These are phyloP conservation scores for Cladosporium cucumerinum DNA, from an alignment of 2,329 filamentous ascomycete genomes.

Conservation along the genomic window DNA sequence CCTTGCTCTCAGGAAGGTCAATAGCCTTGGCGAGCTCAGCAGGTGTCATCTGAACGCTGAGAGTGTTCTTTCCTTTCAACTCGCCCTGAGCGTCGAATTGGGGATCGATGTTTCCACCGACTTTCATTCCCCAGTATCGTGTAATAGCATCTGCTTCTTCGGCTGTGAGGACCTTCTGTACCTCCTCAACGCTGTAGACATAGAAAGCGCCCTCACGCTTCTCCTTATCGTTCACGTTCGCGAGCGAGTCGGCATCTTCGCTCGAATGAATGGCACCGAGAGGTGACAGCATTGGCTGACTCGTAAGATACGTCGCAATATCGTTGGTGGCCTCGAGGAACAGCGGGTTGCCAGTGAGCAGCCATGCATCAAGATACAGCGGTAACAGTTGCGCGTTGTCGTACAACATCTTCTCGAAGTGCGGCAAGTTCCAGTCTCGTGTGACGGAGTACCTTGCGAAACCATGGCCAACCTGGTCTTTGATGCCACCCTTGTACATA, in stretches of 20 bases:
- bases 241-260: slow-evolving; percentile 84
- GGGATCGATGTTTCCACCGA: slow-evolving; percentile 80
- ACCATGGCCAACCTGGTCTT: slow-evolving; percentile 74
- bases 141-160: slow-evolving; percentile 71
- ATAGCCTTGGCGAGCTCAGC: slow-evolving; percentile 72
- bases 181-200: slow-evolving; percentile 86
- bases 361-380: slow-evolving; percentile 83
- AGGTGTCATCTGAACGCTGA: slow-evolving; percentile 66
- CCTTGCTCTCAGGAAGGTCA: slow-evolving; percentile 65
- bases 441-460: slow-evolving; percentile 87
- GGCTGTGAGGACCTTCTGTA: slow-evolving; percentile 69
- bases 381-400: slow-evolving; percentile 85
- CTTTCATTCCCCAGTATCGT: slow-evolving; percentile 76
- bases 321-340: slow-evolving; percentile 76
- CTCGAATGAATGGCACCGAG: slow-evolving; percentile 80
- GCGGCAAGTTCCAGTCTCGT: slow-evolving; percentile 85
- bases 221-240: slow-evolving; percentile 69
- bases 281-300: slow-evolving; percentile 61
- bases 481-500: slow-evolving; percentile 69
- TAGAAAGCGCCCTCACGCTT: slow-evolving; percentile 93
- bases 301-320: slow-evolving; percentile 81
- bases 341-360: slow-evolving; percentile 64
- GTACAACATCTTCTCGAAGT: slow-evolving; percentile 96
- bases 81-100: slow-evolving; percentile 88
- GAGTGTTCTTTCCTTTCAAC: slow-evolving; percentile 88